Conservation (phyloP, 192 early-diverging fungal species). For the Podila clonocystis region DNA sequence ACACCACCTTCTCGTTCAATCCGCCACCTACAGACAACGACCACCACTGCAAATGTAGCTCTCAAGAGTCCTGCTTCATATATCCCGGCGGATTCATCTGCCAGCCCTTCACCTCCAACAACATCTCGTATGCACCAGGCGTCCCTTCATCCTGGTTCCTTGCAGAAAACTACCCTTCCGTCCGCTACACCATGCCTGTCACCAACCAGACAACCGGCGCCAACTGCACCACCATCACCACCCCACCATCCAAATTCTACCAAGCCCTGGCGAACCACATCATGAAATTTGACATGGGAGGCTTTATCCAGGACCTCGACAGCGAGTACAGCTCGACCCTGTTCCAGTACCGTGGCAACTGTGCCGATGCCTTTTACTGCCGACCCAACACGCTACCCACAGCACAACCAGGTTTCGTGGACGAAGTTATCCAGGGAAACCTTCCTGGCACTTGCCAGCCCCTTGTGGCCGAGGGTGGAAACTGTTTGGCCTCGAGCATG, state of each 20-base stretch:
- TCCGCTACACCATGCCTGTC: slow-evolving; percentile 26
- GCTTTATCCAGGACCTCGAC: background rate
- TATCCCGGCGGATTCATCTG: slow-evolving; percentile 15
- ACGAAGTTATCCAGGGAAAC: background rate
- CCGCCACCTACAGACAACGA: slow-evolving; percentile 20
- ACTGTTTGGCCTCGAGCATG: slow-evolving; percentile 12
- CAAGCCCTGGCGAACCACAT: background rate
- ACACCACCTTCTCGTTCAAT: slow-evolving; percentile 1
- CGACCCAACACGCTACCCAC: background rate
- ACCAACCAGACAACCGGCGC: slow-evolving; percentile 22
- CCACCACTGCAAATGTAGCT: slow-evolving; percentile 12
- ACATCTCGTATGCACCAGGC: background rate
- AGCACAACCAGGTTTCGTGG: too few relatives aligned
- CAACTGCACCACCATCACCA: slow-evolving; percentile 36
- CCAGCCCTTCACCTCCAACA: slow-evolving; percentile 15
- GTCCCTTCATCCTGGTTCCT: slow-evolving; percentile 34
- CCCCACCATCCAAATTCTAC: slow-evolving; percentile 5
- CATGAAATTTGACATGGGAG: slow-evolving; percentile 8
- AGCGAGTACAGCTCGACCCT: background rate
- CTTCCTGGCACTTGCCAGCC: slow-evolving; percentile 30
- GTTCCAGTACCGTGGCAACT: slow-evolving; percentile 41
- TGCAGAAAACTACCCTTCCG: slow-evolving; percentile 7
- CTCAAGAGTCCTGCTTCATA: slow-evolving; percentile 17
- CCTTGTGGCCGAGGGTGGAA: background rate
- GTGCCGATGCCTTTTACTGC: slow-evolving; percentile 29